These are phyloP conservation scores for Limnomonas spitsbergensis DNA, from an alignment of 139 green algal genomes.

Conservation along the genomic window DNA sequence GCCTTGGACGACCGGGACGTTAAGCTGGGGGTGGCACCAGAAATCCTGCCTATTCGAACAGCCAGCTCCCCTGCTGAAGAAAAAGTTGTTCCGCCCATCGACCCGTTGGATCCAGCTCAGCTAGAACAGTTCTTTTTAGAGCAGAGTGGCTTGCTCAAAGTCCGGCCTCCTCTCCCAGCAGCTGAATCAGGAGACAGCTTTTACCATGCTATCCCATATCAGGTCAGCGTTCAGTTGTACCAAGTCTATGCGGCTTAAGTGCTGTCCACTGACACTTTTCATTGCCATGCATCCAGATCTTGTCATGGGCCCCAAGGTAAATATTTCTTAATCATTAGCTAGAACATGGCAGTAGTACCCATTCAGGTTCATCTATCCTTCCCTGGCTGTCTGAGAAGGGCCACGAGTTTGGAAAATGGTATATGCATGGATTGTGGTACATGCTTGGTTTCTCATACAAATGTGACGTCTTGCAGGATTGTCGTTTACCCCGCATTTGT, in stretches of 20 bases:
- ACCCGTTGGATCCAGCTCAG: slow-evolving; percentile 35
- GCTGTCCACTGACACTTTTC: not conserved
- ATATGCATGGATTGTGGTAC: not conserved
- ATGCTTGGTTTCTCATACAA: no score
- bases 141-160: slow-evolving; percentile 20
- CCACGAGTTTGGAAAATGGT: no score
- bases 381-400: no score
- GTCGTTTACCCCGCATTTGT: slow-evolving; percentile 59
- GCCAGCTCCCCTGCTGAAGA: no score
- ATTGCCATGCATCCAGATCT: slow-evolving; percentile 21
- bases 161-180: slow-evolving; percentile 26
- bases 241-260: not conserved
- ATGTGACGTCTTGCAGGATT: slow-evolving; percentile 20
- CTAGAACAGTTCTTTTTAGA: slow-evolving; percentile 32
- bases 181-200: slow-evolving; percentile 16
- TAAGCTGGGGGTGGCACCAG: no score
- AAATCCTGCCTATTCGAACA: no score
- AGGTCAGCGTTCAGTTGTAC: slow-evolving; percentile 15
- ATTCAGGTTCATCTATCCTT: no score
- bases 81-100: slow-evolving; percentile 1
- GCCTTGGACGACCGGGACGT: no score
- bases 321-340: no score
- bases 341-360: no score
- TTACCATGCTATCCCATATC: slow-evolving; percentile 33
- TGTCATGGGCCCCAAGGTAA: slow-evolving; percentile 36